Percentiles rank a stretch among this genome's conserved stretches.
Conservation (phyloP, 257 asterid genomes). For the Catharanthus roseus region DNA sequence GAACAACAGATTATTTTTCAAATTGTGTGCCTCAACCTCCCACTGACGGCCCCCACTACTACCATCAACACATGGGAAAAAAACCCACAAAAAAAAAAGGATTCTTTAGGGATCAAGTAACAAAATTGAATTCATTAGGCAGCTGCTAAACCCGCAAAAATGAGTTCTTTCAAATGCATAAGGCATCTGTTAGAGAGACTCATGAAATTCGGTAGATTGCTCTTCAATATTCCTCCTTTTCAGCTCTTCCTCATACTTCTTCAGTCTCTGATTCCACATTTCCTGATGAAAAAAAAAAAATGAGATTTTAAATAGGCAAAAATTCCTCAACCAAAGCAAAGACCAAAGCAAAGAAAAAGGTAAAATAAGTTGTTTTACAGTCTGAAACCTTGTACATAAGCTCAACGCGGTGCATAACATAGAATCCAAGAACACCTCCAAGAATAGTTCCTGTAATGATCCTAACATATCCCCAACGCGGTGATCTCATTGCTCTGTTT, state of each 20-base stretch:
- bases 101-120: background rate
- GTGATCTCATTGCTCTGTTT: conserved; percentile 36
- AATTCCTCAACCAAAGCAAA: no score
- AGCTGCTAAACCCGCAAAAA: conserved; percentile 6
- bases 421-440: conserved; percentile 79
- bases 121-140: background rate
- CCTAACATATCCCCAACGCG: conserved; percentile 78
- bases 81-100: background rate
- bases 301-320: no score
- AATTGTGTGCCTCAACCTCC: background rate
- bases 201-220: conserved; percentile 46
- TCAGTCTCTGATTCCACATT: conserved; percentile 80
- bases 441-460: conserved; percentile 66
- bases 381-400: conserved; percentile 58
- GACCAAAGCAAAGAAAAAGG: background rate
- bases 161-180: background rate
- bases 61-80: background rate
- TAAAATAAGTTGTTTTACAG: background rate
- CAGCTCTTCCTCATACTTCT: conserved; percentile 75
- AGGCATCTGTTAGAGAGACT: conserved; percentile 27
- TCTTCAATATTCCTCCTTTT: conserved; percentile 36
- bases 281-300: conserved; percentile 31
- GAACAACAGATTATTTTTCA: background rate
- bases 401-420: conserved; percentile 77
- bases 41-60: background rate